Percentiles rank a stretch among this genome's conserved stretches.
phyloP scores from a whole-genome alignment of 2,329 filamentous ascomycete species.

The Calonectria hawksworthii region DNA sequence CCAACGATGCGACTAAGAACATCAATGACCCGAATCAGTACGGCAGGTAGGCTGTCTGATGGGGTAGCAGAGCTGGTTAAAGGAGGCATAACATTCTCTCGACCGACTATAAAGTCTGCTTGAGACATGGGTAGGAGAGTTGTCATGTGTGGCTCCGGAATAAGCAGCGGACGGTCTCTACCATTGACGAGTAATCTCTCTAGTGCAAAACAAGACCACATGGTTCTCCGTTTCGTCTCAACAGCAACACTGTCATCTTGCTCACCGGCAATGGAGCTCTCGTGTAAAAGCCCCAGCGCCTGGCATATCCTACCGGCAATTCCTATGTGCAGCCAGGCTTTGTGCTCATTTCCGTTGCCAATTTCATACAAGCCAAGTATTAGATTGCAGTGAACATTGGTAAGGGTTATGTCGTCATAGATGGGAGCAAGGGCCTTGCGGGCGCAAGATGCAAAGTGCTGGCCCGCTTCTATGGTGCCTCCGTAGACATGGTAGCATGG shows the following conservation, averaged over 20 bases:
- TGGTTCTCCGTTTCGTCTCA: background rate
- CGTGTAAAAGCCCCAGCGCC: background rate
- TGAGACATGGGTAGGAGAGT: background rate
- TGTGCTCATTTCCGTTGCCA: background rate
- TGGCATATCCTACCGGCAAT: background rate
- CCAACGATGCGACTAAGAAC: background rate
- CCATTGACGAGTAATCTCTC: background rate
- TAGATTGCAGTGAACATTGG: background rate
- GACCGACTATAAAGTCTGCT: background rate
- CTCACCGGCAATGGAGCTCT: background rate
- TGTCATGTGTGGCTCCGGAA: background rate
- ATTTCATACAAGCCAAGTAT: background rate
- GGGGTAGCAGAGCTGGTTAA: background rate
- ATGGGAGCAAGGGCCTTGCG: background rate
- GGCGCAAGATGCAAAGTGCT: background rate
- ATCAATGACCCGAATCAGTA: background rate
- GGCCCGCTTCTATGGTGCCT: background rate
- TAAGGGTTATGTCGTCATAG: background rate
- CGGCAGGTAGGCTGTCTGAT: background rate
- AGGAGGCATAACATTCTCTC: background rate
- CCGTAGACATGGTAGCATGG: background rate
- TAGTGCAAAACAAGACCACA: background rate
- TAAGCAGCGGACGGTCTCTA: background rate
- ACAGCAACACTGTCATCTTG: background rate
- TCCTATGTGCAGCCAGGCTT: background rate